Evolutionary conservation across 2,329 filamentous ascomycete genomes (phyloP), one percentile per base, ranked within the genome.

Genomic region (Pseudogymnoascus sp.): DNA sequence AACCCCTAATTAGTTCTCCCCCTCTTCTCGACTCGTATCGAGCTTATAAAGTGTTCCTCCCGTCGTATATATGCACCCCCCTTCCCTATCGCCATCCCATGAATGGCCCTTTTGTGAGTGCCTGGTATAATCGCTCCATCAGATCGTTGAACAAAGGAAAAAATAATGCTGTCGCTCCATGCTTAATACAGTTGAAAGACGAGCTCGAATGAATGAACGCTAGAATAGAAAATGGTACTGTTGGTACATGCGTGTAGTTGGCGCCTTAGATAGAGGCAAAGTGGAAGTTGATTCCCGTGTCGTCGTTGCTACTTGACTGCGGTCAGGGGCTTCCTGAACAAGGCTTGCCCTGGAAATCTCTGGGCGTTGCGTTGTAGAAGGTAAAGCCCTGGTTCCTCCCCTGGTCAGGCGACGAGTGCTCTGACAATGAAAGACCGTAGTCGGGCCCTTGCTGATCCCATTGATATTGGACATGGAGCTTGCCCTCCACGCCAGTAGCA

Each of bases 121-220:
- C 57, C 36, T 58, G 57, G 57, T 39, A 58, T 58, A 58, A 50
- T 58, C 31, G 57, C 57, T 58, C 31, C 57, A 58, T 39, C 33
- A 29, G 17, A 58, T 58, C 24, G 57, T 58, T 50, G 36, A 58
- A 58, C 57, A 58, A 58, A 58, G 31, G 57, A 58, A 58, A 58
- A 36, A 39, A 36, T 37, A 50, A 58, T 58, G 57, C 57, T 36
- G 57, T 58, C 36, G 57, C 57, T 39, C 33, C 29, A 58, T 58
- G 57, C 57, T 58, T 58, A 58, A 17, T 58, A 58, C 31, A 37
- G 17, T 58, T 58, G 36, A 39, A 39, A 39, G 33, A 58, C 33
- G 44, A 50, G 44, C 44, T 50, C 44, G 44, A 50, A 50, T 31
- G 44, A 50, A 50, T 50, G 26, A 50, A 50, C 44, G 44, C 44